These are phyloP conservation scores for Fraxinus excelsior DNA, from an alignment of 257 asterid genomes.

Conservation along the genomic window DNA sequence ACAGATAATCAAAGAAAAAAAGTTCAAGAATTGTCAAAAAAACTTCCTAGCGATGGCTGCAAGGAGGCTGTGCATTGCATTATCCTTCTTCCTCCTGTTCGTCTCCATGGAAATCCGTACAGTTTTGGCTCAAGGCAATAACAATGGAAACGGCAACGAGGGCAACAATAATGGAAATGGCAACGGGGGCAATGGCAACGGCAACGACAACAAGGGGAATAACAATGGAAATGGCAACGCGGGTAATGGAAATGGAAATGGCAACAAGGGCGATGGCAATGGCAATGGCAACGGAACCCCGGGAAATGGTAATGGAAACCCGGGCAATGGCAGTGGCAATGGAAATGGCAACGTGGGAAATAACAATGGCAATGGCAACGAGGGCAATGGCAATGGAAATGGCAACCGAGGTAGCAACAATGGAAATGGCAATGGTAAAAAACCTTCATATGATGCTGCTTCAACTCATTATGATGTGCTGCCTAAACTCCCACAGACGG, in stretches of 20 bases:
- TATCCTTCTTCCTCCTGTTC: constrained; percentile 39
- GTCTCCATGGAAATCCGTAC: constrained; percentile 39
- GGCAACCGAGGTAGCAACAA: constrained; percentile 24
- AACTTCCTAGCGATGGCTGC: constrained; percentile 34
- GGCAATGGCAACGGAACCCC: constrained; percentile 16
- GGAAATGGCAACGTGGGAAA: constrained; percentile 12
- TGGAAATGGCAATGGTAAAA: constrained; percentile 21
- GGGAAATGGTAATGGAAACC: constrained; percentile 5
- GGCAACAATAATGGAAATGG: constrained; percentile 20
- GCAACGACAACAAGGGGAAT: constrained; percentile 9
- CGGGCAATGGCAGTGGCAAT: constrained; percentile 4
- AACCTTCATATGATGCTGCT: constrained; percentile 36
- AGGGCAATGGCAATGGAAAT: constrained; percentile 10
- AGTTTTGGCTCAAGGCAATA: constrained; percentile 47
- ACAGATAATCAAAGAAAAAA: background rate
- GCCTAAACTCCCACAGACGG: constrained; percentile 37
- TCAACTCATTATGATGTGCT: constrained; percentile 40
- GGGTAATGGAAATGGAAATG: constrained; percentile 7
- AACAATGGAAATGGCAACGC: background rate
- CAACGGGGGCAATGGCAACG: background rate
- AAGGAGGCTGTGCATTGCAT: constrained; percentile 35
- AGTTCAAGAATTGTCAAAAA: background rate
- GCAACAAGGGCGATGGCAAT: constrained; percentile 15
- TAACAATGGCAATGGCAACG: background rate
- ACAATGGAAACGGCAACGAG: constrained; percentile 1